These are phyloP conservation scores for Fusarium austroafricanum DNA, from an alignment of 2,329 filamentous ascomycete species.

Conservation along the genomic window DNA sequence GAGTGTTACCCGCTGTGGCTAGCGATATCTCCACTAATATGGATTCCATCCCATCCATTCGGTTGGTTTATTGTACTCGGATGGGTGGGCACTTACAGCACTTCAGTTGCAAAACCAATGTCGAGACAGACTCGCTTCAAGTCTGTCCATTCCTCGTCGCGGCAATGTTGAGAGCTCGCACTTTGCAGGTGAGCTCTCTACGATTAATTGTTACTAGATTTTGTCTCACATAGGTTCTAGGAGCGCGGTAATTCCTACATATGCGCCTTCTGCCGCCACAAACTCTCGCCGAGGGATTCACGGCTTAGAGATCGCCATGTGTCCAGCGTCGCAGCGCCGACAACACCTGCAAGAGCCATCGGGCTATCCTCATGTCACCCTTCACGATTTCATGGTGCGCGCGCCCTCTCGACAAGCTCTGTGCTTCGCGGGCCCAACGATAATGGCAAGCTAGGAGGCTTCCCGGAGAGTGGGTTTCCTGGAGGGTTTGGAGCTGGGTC, in stretches of 20 bases:
- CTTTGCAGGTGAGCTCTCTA: conserved; percentile 52
- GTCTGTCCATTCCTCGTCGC: conserved; percentile 37
- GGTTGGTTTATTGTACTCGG: conserved; percentile 1
- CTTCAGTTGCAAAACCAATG: conserved; percentile 36
- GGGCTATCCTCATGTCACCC: not conserved
- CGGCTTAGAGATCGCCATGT: conserved; percentile 30
- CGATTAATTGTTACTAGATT: not conserved
- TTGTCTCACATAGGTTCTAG: conserved; percentile 42
- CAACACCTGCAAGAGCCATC: conserved; percentile 8
- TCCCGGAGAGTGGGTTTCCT: conserved; percentile 40
- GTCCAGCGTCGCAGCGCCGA: conserved; percentile 23
- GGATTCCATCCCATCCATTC: not conserved
- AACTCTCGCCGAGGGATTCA: conserved; percentile 39
- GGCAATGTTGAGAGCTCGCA: conserved; percentile 58
- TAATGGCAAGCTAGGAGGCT: conserved; percentile 37
- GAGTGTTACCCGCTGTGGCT: conserved; percentile 30
- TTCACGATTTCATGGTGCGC: conserved; percentile 19
- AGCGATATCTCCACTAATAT: conserved; percentile 34
- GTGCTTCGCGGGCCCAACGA: conserved; percentile 34
- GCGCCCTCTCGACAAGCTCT: conserved; percentile 47
- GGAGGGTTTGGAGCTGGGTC: conserved; percentile 37
- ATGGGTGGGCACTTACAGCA: conserved; percentile 11
- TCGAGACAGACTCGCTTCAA: conserved; percentile 31
- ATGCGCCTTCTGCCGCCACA: conserved; percentile 55
- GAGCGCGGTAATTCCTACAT: conserved; percentile 55